These are phyloP conservation scores for Eucalyptus guilfoylei DNA, from an alignment of 345 rosid genomes.

Conservation along the genomic window DNA sequence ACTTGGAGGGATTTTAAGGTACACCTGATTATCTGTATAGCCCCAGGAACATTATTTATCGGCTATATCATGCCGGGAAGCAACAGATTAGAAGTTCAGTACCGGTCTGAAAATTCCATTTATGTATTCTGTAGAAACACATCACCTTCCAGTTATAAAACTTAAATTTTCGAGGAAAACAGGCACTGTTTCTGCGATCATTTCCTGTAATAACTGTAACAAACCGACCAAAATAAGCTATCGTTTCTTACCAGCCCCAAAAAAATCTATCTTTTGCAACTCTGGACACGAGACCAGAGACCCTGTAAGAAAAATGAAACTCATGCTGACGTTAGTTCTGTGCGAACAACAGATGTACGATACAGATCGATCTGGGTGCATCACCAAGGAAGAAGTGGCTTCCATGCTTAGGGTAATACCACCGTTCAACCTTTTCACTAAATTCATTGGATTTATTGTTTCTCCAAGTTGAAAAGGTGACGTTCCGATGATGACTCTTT, in stretches of 20 bases:
- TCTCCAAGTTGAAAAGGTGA: neutral
- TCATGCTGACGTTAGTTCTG: neutral
- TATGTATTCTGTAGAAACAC: neutral
- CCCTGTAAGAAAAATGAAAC: neutral
- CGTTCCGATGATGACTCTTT: neutral
- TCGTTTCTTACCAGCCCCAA: neutral
- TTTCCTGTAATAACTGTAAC: neutral
- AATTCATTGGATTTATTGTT: neutral
- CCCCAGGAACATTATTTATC: neutral
- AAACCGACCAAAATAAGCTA: neutral
- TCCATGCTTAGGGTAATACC: slow-evolving; percentile 49
- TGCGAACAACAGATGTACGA: slow-evolving; percentile 41
- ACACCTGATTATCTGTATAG: neutral
- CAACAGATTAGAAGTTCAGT: neutral
- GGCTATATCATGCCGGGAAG: neutral
- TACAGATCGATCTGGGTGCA: slow-evolving; percentile 55
- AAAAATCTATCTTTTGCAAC: neutral
- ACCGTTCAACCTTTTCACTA: neutral
- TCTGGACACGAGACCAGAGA: neutral
- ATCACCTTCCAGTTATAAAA: neutral
- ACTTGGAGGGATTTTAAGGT: neutral
- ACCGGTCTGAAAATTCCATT: neutral
- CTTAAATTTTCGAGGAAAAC: neutral
- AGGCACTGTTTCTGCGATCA: neutral
- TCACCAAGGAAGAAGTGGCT: slow-evolving; percentile 59